Evolutionary conservation across 2,329 filamentous ascomycete species (phyloP), one percentile per base, ranked within the genome.

Genomic region (Aureobasidium sp.): DNA sequence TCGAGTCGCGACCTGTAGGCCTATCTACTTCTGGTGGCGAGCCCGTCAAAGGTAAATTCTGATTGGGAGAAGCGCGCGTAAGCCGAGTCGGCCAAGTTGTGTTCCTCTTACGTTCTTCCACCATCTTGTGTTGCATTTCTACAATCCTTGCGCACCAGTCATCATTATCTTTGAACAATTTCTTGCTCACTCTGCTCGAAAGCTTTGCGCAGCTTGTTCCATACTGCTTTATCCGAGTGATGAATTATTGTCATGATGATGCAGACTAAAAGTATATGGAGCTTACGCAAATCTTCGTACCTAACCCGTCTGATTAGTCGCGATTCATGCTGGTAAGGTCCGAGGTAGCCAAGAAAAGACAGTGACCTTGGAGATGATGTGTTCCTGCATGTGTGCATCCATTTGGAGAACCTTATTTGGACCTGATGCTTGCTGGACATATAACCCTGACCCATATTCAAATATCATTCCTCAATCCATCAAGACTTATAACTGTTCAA

Each of bases 11-110:
- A 50, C 47, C 29, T 50, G 47, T 50, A 50, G 29, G 29, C 47
- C 26, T 50, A 50, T 32, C 47, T 50, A 50, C 12, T 50, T 50
- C 47, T 50, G 5, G 47, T 50, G 29, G 47, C 47, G 47, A 50
- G 47, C 47, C 47, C 47, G 20, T 50, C 24, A 15, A 50, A 32
- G 47, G 47, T 17, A 17, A 27, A 50, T 32, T 50, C 24, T 50
- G 47, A 50, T 50, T 50, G 47, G 47, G 47, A 29, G 47, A 50
- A 50, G 47, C 47, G 26, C 44, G 44, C 47, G 47, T 50, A 50
- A 50, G 47, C 47, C 47, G 47, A 50, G 36, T 39, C 26, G 47
- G 47, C 47, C 47, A 50, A 50, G 20, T 50, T 17, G 47, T 50
- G 47, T 50, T 50, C 47, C 26, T 50, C 24, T 50, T 50, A 50